phyloP scores from a whole-genome alignment of 441 rosid species.

The Croton setiger region DNA sequence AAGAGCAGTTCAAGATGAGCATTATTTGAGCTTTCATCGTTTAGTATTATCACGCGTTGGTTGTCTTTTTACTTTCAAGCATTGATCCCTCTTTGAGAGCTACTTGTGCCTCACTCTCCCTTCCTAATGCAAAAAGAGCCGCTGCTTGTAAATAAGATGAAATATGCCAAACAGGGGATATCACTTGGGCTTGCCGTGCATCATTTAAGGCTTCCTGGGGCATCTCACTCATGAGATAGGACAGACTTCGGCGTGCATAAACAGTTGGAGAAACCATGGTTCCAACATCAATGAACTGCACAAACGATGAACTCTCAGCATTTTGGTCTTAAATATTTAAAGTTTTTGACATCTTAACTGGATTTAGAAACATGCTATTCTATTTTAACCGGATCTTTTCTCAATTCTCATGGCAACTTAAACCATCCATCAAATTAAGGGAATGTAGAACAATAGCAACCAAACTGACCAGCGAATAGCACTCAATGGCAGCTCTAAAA shows the following conservation, averaged over 20 bases:
- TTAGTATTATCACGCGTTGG: constrained; percentile 23
- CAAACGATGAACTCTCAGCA: constrained; percentile 20
- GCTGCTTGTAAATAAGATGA: constrained; percentile 77
- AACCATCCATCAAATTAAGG: too few species aligned
- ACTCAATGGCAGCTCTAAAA: constrained; percentile 59
- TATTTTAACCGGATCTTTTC: not conserved
- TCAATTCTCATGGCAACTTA: too few species aligned
- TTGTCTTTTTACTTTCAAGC: constrained; percentile 54
- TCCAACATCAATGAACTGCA: constrained; percentile 74
- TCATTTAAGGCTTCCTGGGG: constrained; percentile 65
- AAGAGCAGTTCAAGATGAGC: constrained; percentile 14
- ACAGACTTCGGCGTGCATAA: constrained; percentile 67
- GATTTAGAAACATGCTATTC: not conserved
- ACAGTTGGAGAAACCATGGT: constrained; percentile 80
- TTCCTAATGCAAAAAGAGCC: constrained; percentile 59
- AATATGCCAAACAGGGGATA: constrained; percentile 73
- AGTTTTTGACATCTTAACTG: not conserved
- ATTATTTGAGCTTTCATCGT: constrained; percentile 11
- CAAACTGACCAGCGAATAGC: constrained; percentile 66
- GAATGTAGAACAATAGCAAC: not conserved
- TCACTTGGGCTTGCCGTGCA: constrained; percentile 71
- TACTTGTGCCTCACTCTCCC: constrained; percentile 66
- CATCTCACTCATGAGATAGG: constrained; percentile 66
- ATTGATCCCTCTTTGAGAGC: constrained; percentile 68
- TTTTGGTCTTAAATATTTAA: too few species aligned